Percentiles rank a stretch among this genome's conserved stretches.
These are phyloP conservation scores for Fusarium cyanostomum DNA, from an alignment of 2,329 filamentous ascomycete species.

Conservation along the genomic window DNA sequence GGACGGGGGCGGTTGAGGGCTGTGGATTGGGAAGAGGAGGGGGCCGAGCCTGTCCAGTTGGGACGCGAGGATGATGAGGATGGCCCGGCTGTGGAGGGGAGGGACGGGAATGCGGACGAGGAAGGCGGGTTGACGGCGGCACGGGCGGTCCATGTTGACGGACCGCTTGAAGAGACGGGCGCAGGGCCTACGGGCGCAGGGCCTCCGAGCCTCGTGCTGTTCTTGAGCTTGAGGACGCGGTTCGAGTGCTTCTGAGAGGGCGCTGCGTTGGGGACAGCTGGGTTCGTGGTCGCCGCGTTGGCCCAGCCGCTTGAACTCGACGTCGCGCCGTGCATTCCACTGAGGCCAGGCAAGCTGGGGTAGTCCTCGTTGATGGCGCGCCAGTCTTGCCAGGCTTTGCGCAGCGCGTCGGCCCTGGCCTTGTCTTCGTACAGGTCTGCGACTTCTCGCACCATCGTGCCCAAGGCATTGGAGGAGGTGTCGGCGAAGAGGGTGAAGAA, in stretches of 20 bases:
- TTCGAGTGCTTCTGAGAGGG: slow-evolving; percentile 61
- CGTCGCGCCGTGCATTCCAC: slow-evolving; percentile 71
- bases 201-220: slow-evolving; percentile 60
- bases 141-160: slow-evolving; percentile 37
- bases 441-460: slow-evolving; percentile 89
- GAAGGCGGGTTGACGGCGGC: slow-evolving; percentile 34
- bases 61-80: slow-evolving; percentile 41
- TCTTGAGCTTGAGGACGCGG: slow-evolving; percentile 67
- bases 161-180: slow-evolving; percentile 34
- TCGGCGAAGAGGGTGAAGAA: slow-evolving; percentile 88
- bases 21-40: slow-evolving; percentile 41
- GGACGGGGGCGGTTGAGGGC: slow-evolving; percentile 30
- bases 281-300: slow-evolving; percentile 68
- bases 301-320: slow-evolving; percentile 68
- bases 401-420: slow-evolving; percentile 74
- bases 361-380: slow-evolving; percentile 96
- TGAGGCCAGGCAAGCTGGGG: slow-evolving; percentile 81
- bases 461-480: slow-evolving; percentile 80
- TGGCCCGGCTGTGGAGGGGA: slow-evolving; percentile 45
- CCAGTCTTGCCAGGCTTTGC: slow-evolving; percentile 94
- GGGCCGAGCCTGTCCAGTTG: slow-evolving; percentile 43
- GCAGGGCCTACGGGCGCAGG: slow-evolving; percentile 51
- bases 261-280: slow-evolving; percentile 49
- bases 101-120: slow-evolving; percentile 56
- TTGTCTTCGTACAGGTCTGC: slow-evolving; percentile 92